These are phyloP conservation scores for Barnettozyma hawaiiensis DNA, from an alignment of 1,139 yeast genomes.

Conservation along the genomic window DNA sequence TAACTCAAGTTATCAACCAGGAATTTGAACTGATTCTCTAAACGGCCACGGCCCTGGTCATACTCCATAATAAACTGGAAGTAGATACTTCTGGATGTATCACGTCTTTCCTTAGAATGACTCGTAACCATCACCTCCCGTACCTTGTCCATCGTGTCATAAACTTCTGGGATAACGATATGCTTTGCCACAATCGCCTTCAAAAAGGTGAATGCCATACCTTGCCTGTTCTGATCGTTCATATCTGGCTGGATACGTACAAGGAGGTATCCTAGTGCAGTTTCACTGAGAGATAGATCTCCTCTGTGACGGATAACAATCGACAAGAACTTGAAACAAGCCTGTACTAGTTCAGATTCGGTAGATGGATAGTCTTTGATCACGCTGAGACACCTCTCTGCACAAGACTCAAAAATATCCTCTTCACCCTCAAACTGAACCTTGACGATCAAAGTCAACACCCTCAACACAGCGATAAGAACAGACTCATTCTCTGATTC, in stretches of 20 bases:
- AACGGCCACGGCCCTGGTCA: conserved; percentile 84
- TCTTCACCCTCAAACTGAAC: conserved; percentile 57
- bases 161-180: conserved; percentile 78
- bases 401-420: conserved; percentile 49
- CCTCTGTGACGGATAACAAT: conserved; percentile 65
- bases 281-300: conserved; percentile 60
- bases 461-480: conserved; percentile 58
- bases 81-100: conserved; percentile 77
- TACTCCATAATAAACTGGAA: conserved; percentile 88
- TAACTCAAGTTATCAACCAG: conserved; percentile 80
- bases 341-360: conserved; percentile 76
- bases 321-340: conserved; percentile 69
- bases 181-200: conserved; percentile 71
- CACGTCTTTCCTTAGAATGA: conserved; percentile 78
- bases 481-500: conserved; percentile 70
- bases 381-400: conserved; percentile 58
- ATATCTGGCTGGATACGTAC: conserved; percentile 81
- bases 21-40: conserved; percentile 78
- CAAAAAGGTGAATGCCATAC: conserved; percentile 79
- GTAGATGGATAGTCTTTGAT: conserved; percentile 77
- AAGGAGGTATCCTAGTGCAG: conserved; percentile 70
- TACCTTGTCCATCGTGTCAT: conserved; percentile 80
- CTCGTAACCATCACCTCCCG: conserved; percentile 86
- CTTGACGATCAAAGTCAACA: conserved; percentile 55
- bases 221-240: conserved; percentile 86